These are phyloP conservation scores for Keqinozyma sinolaborantium DNA, from an alignment of 1,139 yeast species.

Conservation along the genomic window DNA sequence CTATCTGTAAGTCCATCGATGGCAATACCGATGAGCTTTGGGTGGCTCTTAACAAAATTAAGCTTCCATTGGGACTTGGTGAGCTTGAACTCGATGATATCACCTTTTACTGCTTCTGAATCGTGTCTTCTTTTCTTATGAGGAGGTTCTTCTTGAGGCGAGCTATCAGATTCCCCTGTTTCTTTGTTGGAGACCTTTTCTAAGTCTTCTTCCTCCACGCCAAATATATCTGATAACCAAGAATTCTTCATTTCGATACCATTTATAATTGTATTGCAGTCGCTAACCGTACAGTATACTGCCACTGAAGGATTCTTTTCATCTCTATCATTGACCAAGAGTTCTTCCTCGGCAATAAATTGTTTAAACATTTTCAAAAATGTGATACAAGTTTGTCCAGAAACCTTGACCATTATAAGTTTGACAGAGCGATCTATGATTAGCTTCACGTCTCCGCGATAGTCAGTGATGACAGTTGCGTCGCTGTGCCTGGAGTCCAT, in stretches of 20 bases:
- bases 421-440: conserved; percentile 25
- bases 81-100: conserved; percentile 31
- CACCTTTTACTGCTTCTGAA: conserved; percentile 20
- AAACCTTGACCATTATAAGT: conserved; percentile 23
- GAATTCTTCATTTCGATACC: conserved; percentile 31
- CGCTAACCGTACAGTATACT: conserved; percentile 23
- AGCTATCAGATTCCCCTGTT: conserved; percentile 1
- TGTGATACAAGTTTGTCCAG: conserved; percentile 20
- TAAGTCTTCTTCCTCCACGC: conserved; percentile 6
- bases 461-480: conserved; percentile 5
- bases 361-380: conserved; percentile 25
- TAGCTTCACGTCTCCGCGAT: conserved; percentile 21
- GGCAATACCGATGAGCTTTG: conserved; percentile 9
- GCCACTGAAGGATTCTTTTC: conserved; percentile 14
- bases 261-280: conserved; percentile 30
- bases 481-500: conserved; percentile 24
- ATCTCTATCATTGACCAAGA: conserved; percentile 16
- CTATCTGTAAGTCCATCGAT: conserved; percentile 10
- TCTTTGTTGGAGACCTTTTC: not conserved
- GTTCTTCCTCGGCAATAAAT: conserved; percentile 14
- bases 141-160: not conserved
- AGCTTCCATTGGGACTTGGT: conserved; percentile 31
- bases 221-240: conserved; percentile 33
- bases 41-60: conserved; percentile 6
- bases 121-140: conserved; percentile 13